phyloP scores from a whole-genome alignment of 768 basidiomycete genomes.

The Xanthoconium purpureum region DNA sequence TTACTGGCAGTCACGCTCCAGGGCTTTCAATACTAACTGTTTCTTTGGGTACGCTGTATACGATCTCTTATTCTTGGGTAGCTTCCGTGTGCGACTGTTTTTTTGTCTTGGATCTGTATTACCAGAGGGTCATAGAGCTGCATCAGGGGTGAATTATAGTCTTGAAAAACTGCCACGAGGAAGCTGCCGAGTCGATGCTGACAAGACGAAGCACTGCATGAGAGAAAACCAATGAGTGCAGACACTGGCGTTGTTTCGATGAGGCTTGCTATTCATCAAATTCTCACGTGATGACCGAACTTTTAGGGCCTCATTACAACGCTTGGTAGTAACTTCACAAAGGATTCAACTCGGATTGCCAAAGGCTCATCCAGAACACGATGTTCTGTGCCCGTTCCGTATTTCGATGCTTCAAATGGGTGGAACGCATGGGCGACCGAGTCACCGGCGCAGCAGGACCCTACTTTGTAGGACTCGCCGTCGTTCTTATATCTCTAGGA shows the following conservation, averaged over 20 bases:
- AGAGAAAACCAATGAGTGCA: too few relatives aligned
- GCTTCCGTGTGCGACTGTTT: neutral
- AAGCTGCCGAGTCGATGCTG: too few relatives aligned
- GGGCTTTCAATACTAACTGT: neutral
- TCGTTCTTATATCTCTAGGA: slow-evolving; percentile 65
- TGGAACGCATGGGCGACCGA: slow-evolving; percentile 75
- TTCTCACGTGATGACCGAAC: slow-evolving; percentile 1
- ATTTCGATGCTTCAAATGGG: slow-evolving; percentile 58
- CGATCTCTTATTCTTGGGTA: neutral
- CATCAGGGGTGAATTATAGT: neutral
- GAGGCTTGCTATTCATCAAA: too few relatives aligned
- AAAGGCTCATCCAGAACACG: neutral
- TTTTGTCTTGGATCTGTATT: too few relatives aligned
- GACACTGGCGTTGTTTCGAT: too few relatives aligned
- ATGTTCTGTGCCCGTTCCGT: slow-evolving; percentile 31
- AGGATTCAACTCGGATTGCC: neutral
- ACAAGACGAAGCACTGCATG: neutral
- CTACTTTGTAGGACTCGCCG: slow-evolving; percentile 60
- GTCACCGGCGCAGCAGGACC: slow-evolving; percentile 91
- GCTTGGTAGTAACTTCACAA: neutral
- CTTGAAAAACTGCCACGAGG: too few relatives aligned
- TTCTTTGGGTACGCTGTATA: neutral
- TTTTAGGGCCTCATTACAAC: neutral
- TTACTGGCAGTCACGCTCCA: slow-evolving; percentile 4
- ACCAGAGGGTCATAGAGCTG: too few relatives aligned